A percentile compares a stretch with the other conserved stretches of the same genome.
phyloP scores from a whole-genome alignment of 371 early-diverging fungal genomes.

The Batkoa obscura region DNA sequence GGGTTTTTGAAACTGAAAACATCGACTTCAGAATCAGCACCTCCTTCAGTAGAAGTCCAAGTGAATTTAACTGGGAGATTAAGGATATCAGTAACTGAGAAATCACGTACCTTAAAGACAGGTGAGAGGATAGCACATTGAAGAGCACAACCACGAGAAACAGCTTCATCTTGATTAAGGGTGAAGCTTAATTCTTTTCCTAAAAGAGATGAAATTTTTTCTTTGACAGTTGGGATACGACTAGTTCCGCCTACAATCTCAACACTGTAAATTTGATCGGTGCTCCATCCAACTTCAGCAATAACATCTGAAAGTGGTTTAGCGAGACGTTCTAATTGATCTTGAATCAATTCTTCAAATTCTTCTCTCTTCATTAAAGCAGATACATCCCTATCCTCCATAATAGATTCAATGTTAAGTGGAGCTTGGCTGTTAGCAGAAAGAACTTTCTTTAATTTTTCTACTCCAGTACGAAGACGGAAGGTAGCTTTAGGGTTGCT shows the following conservation, averaged over 20 bases:
- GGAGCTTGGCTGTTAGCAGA: constrained; percentile 82
- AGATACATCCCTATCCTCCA: constrained; percentile 83
- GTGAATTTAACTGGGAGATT: constrained; percentile 51
- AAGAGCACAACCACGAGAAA: constrained; percentile 88
- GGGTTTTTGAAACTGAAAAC: constrained; percentile 46
- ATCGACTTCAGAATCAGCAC: constrained; percentile 47
- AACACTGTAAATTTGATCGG: constrained; percentile 75
- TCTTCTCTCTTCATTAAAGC: constrained; percentile 63
- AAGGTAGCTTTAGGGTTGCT: constrained; percentile 77
- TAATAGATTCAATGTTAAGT: constrained; percentile 82
- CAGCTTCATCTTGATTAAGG: constrained; percentile 94
- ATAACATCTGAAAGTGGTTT: constrained; percentile 57
- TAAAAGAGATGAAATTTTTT: constrained; percentile 63
- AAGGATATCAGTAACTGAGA: constrained; percentile 74
- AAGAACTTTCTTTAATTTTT: constrained; percentile 91
- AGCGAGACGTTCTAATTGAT: constrained; percentile 51
- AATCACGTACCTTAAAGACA: constrained; percentile 94
- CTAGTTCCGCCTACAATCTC: constrained; percentile 88
- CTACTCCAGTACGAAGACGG: constrained; percentile 78
- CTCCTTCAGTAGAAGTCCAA: constrained; percentile 47
- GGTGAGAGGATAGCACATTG: constrained; percentile 95
- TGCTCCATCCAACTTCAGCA: constrained; percentile 45
- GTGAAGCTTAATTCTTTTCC: constrained; percentile 72
- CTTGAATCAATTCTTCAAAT: constrained; percentile 64
- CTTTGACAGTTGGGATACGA: constrained; percentile 87